Evolutionary conservation across 805 yeast genomes (phyloP), one percentile per base, ranked within the genome.

Genomic region (Pichia cephalocereana): DNA sequence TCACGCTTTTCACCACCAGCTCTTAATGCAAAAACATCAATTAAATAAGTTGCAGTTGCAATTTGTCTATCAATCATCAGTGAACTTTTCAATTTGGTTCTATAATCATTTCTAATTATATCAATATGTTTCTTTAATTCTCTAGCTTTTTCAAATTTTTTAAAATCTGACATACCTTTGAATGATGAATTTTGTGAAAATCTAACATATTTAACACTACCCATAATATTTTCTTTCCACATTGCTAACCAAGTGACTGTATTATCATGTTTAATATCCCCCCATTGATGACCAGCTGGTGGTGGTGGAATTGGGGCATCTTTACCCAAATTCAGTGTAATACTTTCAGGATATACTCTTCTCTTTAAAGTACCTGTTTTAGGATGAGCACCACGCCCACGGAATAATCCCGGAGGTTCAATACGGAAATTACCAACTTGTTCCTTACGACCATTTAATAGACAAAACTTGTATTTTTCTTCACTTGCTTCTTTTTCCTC

Each of bases 1-100:
- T 91, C 98, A 11, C 91, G 84, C 64, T 91, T 91, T 66, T 91
- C 97, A 58, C 97, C 96, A 63, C 97, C 97, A 1, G 97, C 97
- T 83, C 98, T 86, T 54, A 91, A 74, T 0, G 98, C 98, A 60
- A 91, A 82, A 4, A 83, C 80, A 69, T 91, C 98, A 60, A 91
- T 90, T 43, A 91, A 74, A 65, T 91, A 91, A 43, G 91, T 87
- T 4, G 96, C 96, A 1, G 93, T 87, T 7, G 97, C 97, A 59
- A 89, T 77, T 68, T 91, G 98, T 53, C 98, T 76, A 47, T 85
- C 87, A 45, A 79, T 75, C 96, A 87, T 91, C 37, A 83, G 63
- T 53, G 77, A 79, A 54, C 85, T 83, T 57, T 83, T 85, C 52
- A 91, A 68, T 64, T 82, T 77, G 47, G 70, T 69, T 45, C 71